Conservation (phyloP, 345 rosid genomes). For the Draba incana region DNA sequence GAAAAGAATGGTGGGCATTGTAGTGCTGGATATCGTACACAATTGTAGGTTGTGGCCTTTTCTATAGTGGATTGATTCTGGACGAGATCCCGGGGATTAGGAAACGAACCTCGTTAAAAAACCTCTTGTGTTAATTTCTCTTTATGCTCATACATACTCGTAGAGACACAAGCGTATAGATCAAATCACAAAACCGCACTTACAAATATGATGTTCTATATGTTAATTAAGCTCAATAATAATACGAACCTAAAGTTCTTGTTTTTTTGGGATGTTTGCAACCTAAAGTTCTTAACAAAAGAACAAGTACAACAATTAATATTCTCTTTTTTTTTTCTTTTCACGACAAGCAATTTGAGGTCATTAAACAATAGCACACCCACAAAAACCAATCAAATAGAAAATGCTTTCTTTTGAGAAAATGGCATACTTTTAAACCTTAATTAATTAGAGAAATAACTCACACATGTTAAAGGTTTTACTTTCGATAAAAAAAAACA, state of each 20-base stretch:
- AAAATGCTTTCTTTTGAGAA: background rate
- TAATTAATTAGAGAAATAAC: slow-evolving; percentile 2
- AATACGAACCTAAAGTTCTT: background rate
- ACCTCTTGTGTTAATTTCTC: too few species aligned
- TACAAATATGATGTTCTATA: background rate
- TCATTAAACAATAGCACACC: slow-evolving; percentile 6
- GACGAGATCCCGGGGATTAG: too few species aligned
- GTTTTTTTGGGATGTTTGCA: slow-evolving; percentile 8
- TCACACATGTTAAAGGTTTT: slow-evolving; percentile 1
- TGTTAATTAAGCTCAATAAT: background rate
- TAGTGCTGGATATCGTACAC: too few species aligned
- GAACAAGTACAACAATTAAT: slow-evolving; percentile 26
- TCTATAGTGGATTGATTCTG: too few species aligned
- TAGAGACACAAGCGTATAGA: too few species aligned
- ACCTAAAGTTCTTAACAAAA: slow-evolving; percentile 3
- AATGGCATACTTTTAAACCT: background rate
- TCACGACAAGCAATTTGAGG: slow-evolving; percentile 12
- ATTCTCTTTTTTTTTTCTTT: slow-evolving; percentile 7
- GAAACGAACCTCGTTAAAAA: too few species aligned
- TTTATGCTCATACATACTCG: too few species aligned
- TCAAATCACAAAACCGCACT: too few species aligned
- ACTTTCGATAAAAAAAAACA: background rate
- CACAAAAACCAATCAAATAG: background rate
- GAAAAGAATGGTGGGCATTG: too few species aligned
- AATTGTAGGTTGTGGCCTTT: too few species aligned